A percentile compares a stretch with the other conserved stretches of the same genome.
Conservation (phyloP, 371 early-diverging fungal genomes). For the Apophysomyces ossiformis region DNA sequence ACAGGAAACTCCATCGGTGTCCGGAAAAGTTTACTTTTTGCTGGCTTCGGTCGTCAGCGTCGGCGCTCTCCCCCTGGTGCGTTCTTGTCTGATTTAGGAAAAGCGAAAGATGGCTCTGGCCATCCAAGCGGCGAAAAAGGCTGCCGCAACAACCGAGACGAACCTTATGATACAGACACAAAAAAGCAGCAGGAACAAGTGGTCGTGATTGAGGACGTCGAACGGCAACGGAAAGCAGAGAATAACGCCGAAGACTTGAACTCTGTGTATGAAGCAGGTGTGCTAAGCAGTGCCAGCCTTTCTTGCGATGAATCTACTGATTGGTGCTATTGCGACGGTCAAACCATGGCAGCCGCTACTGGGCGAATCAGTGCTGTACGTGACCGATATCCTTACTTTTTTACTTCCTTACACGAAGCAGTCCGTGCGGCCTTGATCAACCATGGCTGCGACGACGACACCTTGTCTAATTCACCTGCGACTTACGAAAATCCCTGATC, state of each 20-base stretch:
- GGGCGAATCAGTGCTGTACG: slow-evolving; percentile 14
- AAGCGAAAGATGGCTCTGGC: slow-evolving; percentile 16
- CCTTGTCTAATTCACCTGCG: background rate
- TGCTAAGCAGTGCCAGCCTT: slow-evolving; percentile 28
- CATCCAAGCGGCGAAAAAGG: background rate
- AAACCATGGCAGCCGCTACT: slow-evolving; percentile 16
- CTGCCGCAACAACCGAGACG: background rate
- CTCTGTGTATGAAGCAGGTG: slow-evolving; percentile 24
- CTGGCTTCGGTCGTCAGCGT: slow-evolving; percentile 45
- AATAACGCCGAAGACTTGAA: slow-evolving; percentile 22
- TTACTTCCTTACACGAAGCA: slow-evolving; percentile 33
- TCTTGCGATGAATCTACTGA: slow-evolving; percentile 30
- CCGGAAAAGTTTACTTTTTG: slow-evolving; percentile 34
- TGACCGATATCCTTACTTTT: slow-evolving; percentile 41
- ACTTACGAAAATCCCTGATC: background rate
- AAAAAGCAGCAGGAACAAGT: slow-evolving; percentile 24
- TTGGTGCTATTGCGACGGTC: slow-evolving; percentile 25
- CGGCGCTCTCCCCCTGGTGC: slow-evolving; percentile 18
- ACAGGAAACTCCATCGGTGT: slow-evolving; percentile 27
- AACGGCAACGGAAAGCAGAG: slow-evolving; percentile 9
- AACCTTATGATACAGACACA: slow-evolving; percentile 25
- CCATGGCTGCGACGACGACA: slow-evolving; percentile 4
- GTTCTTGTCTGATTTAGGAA: slow-evolving; percentile 31
- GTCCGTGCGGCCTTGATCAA: slow-evolving; percentile 23
- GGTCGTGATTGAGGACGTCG: slow-evolving; percentile 30